Evolutionary conservation across 2,329 filamentous ascomycete genomes (phyloP).

Genomic region (Phialemonium atrogriseum): DNA sequence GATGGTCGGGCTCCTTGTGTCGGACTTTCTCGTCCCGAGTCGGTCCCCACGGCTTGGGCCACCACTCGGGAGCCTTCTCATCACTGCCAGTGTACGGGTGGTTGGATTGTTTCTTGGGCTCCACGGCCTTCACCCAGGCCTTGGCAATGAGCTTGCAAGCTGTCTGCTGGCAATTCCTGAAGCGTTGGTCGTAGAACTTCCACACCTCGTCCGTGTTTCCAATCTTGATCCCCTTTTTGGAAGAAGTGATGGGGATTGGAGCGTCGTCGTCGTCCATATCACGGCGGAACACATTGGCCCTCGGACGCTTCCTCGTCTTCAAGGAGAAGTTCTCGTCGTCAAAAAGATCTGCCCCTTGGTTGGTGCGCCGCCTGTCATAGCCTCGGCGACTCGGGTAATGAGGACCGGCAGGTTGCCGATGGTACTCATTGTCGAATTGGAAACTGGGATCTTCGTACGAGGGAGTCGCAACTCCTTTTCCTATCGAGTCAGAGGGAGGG

Average conservation of each 20-base stretch:
- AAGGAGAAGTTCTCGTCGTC: slow-evolving; percentile 18
- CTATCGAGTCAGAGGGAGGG: slow-evolving; percentile 6
- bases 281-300: slow-evolving; percentile 23
- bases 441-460: slow-evolving; percentile 12
- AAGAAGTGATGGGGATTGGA: slow-evolving; percentile 25
- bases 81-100: slow-evolving; percentile 64
- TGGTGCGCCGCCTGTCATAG: slow-evolving; percentile 17
- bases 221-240: slow-evolving; percentile 40
- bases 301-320: slow-evolving; percentile 28
- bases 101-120: slow-evolving; percentile 69
- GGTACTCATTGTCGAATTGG: slow-evolving; percentile 3
- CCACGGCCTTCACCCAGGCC: slow-evolving; percentile 66
- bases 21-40: slow-evolving; percentile 46
- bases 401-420: neutral
- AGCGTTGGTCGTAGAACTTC: slow-evolving; percentile 51
- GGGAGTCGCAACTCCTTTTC: slow-evolving; percentile 10
- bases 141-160: slow-evolving; percentile 67
- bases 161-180: slow-evolving; percentile 61
- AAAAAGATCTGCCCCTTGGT: slow-evolving; percentile 12
- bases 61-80: slow-evolving; percentile 57
- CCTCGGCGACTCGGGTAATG: slow-evolving; percentile 16
- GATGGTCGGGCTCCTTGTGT: slow-evolving; percentile 67
- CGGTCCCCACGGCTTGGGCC: slow-evolving; percentile 49
- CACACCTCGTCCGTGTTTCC: slow-evolving; percentile 45
- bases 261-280: slow-evolving; percentile 31